Percentiles rank a stretch among this genome's conserved stretches.
These are phyloP conservation scores for Pulveroboletus ravenelii DNA, from an alignment of 768 basidiomycete genomes.

Conservation along the genomic window DNA sequence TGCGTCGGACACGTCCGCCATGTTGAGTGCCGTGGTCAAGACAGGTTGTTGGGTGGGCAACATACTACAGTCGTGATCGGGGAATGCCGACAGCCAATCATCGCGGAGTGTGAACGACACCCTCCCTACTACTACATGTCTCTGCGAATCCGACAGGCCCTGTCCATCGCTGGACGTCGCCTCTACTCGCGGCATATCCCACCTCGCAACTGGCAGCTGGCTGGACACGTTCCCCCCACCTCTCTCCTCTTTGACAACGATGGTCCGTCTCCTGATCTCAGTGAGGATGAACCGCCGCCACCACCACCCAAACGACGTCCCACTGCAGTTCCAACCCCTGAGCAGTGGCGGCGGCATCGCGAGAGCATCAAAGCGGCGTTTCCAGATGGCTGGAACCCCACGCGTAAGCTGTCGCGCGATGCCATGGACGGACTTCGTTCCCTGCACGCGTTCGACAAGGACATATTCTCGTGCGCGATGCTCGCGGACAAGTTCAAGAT, in stretches of 20 bases:
- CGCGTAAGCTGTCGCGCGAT: slow-evolving; percentile 73
- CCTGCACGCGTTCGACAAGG: slow-evolving; percentile 60
- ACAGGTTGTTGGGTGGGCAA: neutral
- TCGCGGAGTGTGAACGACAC: slow-evolving; percentile 18
- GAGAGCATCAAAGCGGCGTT: slow-evolving; percentile 48
- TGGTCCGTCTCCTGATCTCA: slow-evolving; percentile 21
- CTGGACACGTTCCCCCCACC: slow-evolving; percentile 30
- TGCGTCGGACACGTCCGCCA: slow-evolving; percentile 79
- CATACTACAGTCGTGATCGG: slow-evolving; percentile 7
- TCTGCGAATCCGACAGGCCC: slow-evolving; percentile 11
- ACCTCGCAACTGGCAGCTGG: slow-evolving; percentile 29
- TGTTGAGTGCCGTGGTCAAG: slow-evolving; percentile 21
- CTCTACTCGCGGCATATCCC: slow-evolving; percentile 22
- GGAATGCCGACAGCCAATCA: slow-evolving; percentile 15
- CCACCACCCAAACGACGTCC: slow-evolving; percentile 20
- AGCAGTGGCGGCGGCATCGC: slow-evolving; percentile 48
- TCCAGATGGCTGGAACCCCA: slow-evolving; percentile 72
- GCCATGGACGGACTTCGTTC: slow-evolving; percentile 79
- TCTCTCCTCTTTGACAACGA: slow-evolving; percentile 24
- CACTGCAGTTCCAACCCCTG: slow-evolving; percentile 33
- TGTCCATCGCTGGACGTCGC: slow-evolving; percentile 16
- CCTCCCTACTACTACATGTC: slow-evolving; percentile 1
- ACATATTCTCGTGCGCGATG: slow-evolving; percentile 56
- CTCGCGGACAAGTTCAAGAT: slow-evolving; percentile 77
- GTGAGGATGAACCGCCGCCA: slow-evolving; percentile 31